Evolutionary conservation across 306 rosid genomes (phyloP).

Genomic region (Trifolium repens): DNA sequence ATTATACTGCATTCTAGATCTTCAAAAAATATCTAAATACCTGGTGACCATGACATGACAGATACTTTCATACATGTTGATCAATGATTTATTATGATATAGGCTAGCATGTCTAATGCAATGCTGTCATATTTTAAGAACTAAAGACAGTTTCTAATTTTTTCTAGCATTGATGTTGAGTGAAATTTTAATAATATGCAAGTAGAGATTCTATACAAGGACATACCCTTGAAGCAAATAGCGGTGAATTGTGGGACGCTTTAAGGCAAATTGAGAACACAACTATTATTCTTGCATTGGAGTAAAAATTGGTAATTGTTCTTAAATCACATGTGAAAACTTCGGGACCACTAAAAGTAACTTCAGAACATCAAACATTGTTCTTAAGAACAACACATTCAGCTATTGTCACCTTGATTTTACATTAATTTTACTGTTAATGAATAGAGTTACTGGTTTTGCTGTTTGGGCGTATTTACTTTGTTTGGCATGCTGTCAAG

Average conservation of each 20-base stretch:
- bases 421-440: not conserved
- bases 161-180: not conserved
- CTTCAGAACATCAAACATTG: not conserved
- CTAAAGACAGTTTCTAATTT: not conserved
- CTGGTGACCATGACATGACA: not conserved
- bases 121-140: not conserved
- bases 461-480: slow-evolving; percentile 22
- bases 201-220: not conserved
- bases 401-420: not conserved
- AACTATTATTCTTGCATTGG: not conserved
- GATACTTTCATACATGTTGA: slow-evolving; percentile 8
- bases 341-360: not conserved
- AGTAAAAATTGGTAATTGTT: not conserved
- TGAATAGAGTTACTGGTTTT: slow-evolving; percentile 11
- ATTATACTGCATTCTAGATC: not conserved
- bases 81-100: not conserved
- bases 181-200: not conserved
- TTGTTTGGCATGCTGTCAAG: slow-evolving; percentile 18
- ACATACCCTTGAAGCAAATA: not conserved
- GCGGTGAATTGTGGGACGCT: not conserved
- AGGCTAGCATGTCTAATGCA: not conserved
- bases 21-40: slow-evolving; percentile 4
- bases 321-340: not conserved
- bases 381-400: not conserved
- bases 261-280: not conserved